phyloP scores from a whole-genome alignment of 2,329 filamentous ascomycete genomes.

The Zymoseptoria tritici region DNA sequence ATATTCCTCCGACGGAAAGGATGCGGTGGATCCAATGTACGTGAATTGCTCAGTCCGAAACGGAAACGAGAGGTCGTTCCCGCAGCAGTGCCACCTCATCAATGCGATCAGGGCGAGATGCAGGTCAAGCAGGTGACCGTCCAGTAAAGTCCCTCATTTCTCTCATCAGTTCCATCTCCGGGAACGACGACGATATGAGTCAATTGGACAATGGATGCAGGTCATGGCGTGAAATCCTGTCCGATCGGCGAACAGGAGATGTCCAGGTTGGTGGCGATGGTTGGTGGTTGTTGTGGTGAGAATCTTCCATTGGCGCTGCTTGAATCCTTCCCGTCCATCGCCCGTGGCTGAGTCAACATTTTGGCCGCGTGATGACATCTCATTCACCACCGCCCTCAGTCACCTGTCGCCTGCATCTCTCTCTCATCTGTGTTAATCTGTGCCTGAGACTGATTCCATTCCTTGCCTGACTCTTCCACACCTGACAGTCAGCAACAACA shows the following conservation, averaged over 20 bases:
- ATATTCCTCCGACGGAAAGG: not conserved
- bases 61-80: not conserved
- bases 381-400: constrained; percentile 5
- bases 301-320: constrained; percentile 24
- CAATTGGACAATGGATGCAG: not conserved
- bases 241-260: not conserved
- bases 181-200: not conserved
- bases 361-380: not conserved
- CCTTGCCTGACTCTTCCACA: not conserved
- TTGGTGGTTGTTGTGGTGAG: constrained; percentile 25
- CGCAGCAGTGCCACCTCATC: not conserved
- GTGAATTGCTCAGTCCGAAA: not conserved
- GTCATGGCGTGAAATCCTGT: not conserved
- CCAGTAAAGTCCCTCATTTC: not conserved
- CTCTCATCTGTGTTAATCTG: too few relatives aligned
- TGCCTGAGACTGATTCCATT: too few relatives aligned
- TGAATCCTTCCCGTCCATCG: not conserved
- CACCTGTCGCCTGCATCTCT: constrained; percentile 3
- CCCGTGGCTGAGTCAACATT: not conserved
- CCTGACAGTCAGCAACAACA: constrained; percentile 7
- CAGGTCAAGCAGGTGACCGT: not conserved
- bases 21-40: not conserved
- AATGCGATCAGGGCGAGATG: not conserved
- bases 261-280: not conserved
- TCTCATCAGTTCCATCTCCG: not conserved